Evolutionary conservation across 2,329 filamentous ascomycete species (phyloP).

Genomic region (Trichoderma sp.): DNA sequence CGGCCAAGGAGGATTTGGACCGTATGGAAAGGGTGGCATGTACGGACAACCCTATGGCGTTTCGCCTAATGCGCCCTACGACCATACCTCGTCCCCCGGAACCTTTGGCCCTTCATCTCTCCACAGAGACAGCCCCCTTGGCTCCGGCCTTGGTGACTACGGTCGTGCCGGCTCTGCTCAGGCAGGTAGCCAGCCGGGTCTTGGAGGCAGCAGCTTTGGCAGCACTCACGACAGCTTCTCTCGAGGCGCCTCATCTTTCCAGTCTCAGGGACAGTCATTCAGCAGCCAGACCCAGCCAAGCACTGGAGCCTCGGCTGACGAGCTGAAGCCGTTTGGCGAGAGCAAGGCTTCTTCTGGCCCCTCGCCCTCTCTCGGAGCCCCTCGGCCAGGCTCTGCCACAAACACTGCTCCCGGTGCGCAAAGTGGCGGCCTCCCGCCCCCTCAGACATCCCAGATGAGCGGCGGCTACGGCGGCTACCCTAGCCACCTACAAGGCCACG

Average conservation of each 20-base stretch:
- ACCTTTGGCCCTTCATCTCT: slow-evolving; percentile 59
- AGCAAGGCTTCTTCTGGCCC: slow-evolving; percentile 58
- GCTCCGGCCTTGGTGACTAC: slow-evolving; percentile 59
- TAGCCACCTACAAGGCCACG: slow-evolving; percentile 57
- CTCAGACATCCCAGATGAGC: slow-evolving; percentile 59
- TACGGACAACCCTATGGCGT: slow-evolving; percentile 63
- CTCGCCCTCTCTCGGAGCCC: slow-evolving; percentile 59
- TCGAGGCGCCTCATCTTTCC: slow-evolving; percentile 56
- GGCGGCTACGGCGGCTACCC: slow-evolving; percentile 59
- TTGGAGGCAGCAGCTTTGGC: slow-evolving; percentile 56
- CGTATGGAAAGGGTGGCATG: slow-evolving; percentile 59
- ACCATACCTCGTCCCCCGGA: slow-evolving; percentile 58
- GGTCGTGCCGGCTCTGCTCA: slow-evolving; percentile 56
- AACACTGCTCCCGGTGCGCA: slow-evolving; percentile 56
- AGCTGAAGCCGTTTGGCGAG: slow-evolving; percentile 64
- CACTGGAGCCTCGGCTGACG: slow-evolving; percentile 51
- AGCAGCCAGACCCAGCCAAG: slow-evolving; percentile 54
- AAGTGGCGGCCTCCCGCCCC: slow-evolving; percentile 57
- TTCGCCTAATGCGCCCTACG: slow-evolving; percentile 60
- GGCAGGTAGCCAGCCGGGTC: slow-evolving; percentile 54
- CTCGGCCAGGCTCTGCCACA: slow-evolving; percentile 62
- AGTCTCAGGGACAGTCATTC: slow-evolving; percentile 59
- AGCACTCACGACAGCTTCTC: slow-evolving; percentile 60
- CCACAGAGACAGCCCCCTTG: slow-evolving; percentile 55
- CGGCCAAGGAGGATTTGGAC: slow-evolving; percentile 56